Base-by-base conservation (phyloP, 1,284 basidiomycete genomes). In the Heterobasidion occidentale region DNA sequence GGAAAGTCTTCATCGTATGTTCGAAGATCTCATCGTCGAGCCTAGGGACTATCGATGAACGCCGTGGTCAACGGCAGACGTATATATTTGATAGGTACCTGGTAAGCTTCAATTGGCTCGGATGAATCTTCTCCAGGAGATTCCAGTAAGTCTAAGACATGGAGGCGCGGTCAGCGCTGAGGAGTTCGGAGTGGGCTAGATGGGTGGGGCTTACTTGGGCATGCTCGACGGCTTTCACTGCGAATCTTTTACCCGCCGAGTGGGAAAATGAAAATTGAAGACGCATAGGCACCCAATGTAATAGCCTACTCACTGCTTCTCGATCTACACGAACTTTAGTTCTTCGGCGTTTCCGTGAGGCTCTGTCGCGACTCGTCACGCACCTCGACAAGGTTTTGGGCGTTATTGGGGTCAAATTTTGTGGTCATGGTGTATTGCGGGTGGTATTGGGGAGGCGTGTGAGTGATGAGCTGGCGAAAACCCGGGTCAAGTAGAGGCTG, bases 191-290 rank as follows among this genome's bases (percentile, higher is more conserved):
- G 11, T 12, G 38, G 38, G 38, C 38, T n/a, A 42, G 5, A 11
- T 11, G 11, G 7, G 38, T 42, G 7, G 12, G 38, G 69, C 76
- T 61, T 58, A 91, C 93, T 78, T 95, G 92, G 56, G 94, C 91
- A 64, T 97, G 93, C 69, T 97, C 94, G 58, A 98, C 94, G 38
- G 94, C 94, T 73, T 90, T 94, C 55, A 99, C 96, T 33, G 96
- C 96, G 68, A 96, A 97, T 70, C 90, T 90, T 35, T 9, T 7
- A 7, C 52, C 9, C 8, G 15, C 14, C 44, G 17, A 7, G 52
- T 20, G 48, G 20, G 42, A 52, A 50, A 3, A 42, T 52, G 27
- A 46, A 58, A 66, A 63, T 27, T 42, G 53, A 11, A 34, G 19
- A 42, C 9, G 9, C 35, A 15, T 34, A 19, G 9, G 20, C 46